Evolutionary conservation across 768 basidiomycete genomes (phyloP), one percentile per base, ranked within the genome.

Genomic region (Pisolithus microcarpus): DNA sequence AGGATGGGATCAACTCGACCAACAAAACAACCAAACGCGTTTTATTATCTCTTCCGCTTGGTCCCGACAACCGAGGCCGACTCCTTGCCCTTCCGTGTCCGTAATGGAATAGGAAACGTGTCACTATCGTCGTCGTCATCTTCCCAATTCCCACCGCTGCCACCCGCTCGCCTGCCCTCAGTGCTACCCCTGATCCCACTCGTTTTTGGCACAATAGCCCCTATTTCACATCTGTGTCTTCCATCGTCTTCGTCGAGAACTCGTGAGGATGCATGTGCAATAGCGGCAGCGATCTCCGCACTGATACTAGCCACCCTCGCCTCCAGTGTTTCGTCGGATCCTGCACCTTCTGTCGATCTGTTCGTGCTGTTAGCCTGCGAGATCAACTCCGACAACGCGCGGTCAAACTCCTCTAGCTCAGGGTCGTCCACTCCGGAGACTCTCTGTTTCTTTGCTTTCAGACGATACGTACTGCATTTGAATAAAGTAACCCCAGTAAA

Each of bases 71-170:
- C 51, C 0, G 71, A 68, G 31, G 72, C 69, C 13, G 70, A 59
- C 55, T 82, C 79, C 63, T 80, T 80, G 38, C 77, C 76, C 66
- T 79, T 85, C 56, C 87, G 75, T 49, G 77, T 77, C 66, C 87
- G 78, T 62, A 89, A 69, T 9, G 86, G 85, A 49, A 81, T 75
- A 34, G 85, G 81, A 64, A 88, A 87, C 48, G 68, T 70, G 26
- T 82, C 79, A 54, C 82, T 82, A 60, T 84, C 85, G 63, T 86
- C 85, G 64, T 86, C 85, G 13, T 85, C 84, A 7, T 82, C 82
- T 28, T 83, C 82, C 45, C 24, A 44, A 26, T 42, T 79, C 79
- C 36, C 56, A 62, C 57, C 34, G 15, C 34, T 34, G 34, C 34
- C 34, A 13, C 34, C 34, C 4, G 5, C 34, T 15, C 34, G 34